Evolutionary conservation across 1,284 basidiomycete species (phyloP), one percentile per base, ranked within the genome.

Genomic region (Meripilus lineatus): DNA sequence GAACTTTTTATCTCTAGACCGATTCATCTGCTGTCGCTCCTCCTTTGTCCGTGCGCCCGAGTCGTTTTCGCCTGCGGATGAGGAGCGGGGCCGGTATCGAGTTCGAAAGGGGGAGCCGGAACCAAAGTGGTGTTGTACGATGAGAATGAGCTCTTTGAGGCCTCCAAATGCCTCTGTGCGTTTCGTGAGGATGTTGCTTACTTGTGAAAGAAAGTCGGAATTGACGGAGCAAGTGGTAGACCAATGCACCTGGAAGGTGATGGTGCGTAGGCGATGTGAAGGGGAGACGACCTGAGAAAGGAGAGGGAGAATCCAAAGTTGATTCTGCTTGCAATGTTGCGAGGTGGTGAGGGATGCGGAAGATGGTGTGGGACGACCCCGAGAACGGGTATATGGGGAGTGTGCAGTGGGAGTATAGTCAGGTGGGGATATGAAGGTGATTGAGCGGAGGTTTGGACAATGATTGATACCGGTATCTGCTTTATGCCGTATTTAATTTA

Each of bases 191-290:
- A 40, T 30, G 38, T 40, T 15, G 24, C 30, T 25, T 10, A 40
- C 20, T 13, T 25, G 17, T 14, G 38, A 24, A 25, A 40, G 38
- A 21, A 40, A 40, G 22, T 40, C 38, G 18, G 26, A 15, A 25
- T 40, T 25, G 23, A 40, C 20, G 14, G 23, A 25, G 14, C 30
- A 15, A 13, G 18, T 40, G 22, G 22, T 25, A 5, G 38, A 26
- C 38, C 38, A 40, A 20, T 40, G 38, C 7, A 40, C 21, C 30
- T 40, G 23, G 24, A 40, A 40, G 13, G 38, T 28, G 23, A 40
- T 7, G 5, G 38, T 10, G 5, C 22, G 23, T 20, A 40, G 38
- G 11, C 5, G 13, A 17, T n/a, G 11, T 5, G 38, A 13, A n/a
- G 38, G 38, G 10, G 38, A 40, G 22, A 25, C 17, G 14, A 40